These are phyloP conservation scores for Chrysanthemum lavandulifolium DNA, from an alignment of 129 eudicot genomes.

Conservation along the genomic window DNA sequence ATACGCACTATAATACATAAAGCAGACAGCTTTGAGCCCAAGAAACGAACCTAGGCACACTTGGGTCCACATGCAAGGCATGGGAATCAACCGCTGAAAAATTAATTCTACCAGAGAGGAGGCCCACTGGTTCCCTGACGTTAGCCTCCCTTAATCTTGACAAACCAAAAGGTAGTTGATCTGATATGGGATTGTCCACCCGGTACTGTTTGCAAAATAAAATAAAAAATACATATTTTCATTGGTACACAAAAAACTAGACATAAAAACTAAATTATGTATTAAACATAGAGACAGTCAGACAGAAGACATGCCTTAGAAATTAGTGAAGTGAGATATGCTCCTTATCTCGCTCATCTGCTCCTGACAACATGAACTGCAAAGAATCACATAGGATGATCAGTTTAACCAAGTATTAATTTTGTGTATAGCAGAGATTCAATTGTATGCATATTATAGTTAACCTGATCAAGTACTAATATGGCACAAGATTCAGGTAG, in stretches of 20 bases:
- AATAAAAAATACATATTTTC: neutral
- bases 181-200: conserved; percentile 45
- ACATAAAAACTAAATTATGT: conserved; percentile 5
- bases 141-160: conserved; percentile 37
- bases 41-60: conserved; percentile 52
- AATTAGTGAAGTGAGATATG: conserved; percentile 54
- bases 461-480: conserved; percentile 88
- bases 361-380: conserved; percentile 88
- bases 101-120: conserved; percentile 45
- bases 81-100: conserved; percentile 43
- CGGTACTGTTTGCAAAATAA: conserved; percentile 41
- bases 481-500: conserved; percentile 76
- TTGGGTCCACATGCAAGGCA: conserved; percentile 41
- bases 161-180: conserved; percentile 36
- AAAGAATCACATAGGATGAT: conserved; percentile 20
- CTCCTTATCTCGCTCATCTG: conserved; percentile 62
- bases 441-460: conserved; percentile 9
- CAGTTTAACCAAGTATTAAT: neutral
- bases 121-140: conserved; percentile 38
- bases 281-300: neutral
- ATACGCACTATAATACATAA: neutral
- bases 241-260: neutral
- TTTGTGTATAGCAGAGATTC: neutral
- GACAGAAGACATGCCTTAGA: conserved; percentile 45
- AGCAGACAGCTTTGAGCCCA: neutral